These are phyloP conservation scores for Sarocladium brachiariae DNA, from an alignment of 2,329 filamentous ascomycete species.

Conservation along the genomic window DNA sequence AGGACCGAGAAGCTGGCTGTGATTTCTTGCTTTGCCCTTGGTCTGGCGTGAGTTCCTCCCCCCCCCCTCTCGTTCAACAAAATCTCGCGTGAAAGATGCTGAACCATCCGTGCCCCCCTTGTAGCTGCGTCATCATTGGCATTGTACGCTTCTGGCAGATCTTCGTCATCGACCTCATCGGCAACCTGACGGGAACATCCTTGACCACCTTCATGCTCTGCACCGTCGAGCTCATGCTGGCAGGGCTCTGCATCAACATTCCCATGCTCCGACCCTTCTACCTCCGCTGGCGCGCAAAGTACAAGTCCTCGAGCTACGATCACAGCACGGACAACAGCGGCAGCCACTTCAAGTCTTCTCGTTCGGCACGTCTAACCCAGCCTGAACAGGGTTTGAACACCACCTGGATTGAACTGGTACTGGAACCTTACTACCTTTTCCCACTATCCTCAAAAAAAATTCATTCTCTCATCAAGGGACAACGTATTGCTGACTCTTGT, in stretches of 20 bases:
- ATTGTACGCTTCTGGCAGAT: constrained; percentile 13
- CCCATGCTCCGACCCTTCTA: constrained; percentile 15
- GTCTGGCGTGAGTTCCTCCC: constrained; percentile 14
- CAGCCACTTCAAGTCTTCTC: not conserved
- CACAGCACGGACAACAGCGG: not conserved
- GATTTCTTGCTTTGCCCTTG: constrained; percentile 17
- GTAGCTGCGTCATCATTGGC: constrained; percentile 8
- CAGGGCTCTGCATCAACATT: constrained; percentile 13
- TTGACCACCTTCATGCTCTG: constrained; percentile 13
- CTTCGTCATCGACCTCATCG: constrained; percentile 11
- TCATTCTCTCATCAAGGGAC: no score
- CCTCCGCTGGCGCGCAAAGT: constrained; percentile 4
- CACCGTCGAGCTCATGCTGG: constrained; percentile 13
- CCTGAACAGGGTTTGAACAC: not conserved
- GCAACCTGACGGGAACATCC: constrained; percentile 14
- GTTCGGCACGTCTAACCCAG: not conserved
- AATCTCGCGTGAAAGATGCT: no score
- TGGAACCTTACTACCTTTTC: no score
- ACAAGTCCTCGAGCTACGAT: not conserved
- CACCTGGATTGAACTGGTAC: constrained; percentile 5
- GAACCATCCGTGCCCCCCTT: no score
- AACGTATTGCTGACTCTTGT: no score
- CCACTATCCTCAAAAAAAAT: not conserved
- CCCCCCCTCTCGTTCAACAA: not conserved
- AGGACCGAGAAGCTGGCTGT: constrained; percentile 20